Percentiles rank a stretch among this genome's conserved stretches.
phyloP scores from a whole-genome alignment of 495 filamentous ascomycete species.

The Ramalina peruviana region DNA sequence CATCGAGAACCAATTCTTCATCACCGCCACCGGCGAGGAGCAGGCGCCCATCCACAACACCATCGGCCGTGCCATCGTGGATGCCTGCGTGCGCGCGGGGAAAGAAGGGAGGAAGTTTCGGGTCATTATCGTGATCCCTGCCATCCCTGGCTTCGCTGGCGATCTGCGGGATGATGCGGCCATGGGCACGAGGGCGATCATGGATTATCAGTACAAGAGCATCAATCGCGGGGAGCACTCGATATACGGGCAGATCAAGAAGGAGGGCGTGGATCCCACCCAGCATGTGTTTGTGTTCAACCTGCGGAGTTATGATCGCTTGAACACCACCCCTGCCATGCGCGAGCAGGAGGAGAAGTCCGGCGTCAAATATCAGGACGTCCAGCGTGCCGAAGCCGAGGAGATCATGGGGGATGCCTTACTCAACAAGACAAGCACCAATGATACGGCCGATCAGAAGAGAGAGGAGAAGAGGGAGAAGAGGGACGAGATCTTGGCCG shows the following conservation, averaged over 20 bases:
- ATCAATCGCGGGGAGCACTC: slow-evolving; percentile 84
- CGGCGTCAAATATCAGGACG: slow-evolving; percentile 68
- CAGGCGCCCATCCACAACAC: slow-evolving; percentile 77
- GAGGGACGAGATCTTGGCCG: slow-evolving; percentile 8
- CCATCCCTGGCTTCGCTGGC: slow-evolving; percentile 86
- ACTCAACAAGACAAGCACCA: slow-evolving; percentile 40
- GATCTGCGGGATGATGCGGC: slow-evolving; percentile 74
- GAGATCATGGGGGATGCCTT: slow-evolving; percentile 70
- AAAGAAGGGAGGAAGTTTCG: slow-evolving; percentile 83
- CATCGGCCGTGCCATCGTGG: slow-evolving; percentile 76
- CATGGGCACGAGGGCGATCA: slow-evolving; percentile 79
- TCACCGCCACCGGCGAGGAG: slow-evolving; percentile 80
- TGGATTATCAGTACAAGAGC: slow-evolving; percentile 97
- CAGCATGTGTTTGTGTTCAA: slow-evolving; percentile 88
- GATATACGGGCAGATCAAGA: slow-evolving; percentile 65
- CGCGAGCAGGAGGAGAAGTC: slow-evolving; percentile 59
- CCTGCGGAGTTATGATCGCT: slow-evolving; percentile 73
- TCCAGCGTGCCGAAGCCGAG: slow-evolving; percentile 73
- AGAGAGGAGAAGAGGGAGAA: slow-evolving; percentile 37
- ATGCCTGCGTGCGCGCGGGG: slow-evolving; percentile 67
- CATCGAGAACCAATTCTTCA: slow-evolving; percentile 97
- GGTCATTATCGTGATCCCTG: slow-evolving; percentile 78
- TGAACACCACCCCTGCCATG: slow-evolving; percentile 64
- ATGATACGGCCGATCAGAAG: slow-evolving; percentile 25
- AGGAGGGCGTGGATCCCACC: slow-evolving; percentile 64